Conservation (phyloP, 805 yeast genomes). For the Sungouiella blattae region DNA sequence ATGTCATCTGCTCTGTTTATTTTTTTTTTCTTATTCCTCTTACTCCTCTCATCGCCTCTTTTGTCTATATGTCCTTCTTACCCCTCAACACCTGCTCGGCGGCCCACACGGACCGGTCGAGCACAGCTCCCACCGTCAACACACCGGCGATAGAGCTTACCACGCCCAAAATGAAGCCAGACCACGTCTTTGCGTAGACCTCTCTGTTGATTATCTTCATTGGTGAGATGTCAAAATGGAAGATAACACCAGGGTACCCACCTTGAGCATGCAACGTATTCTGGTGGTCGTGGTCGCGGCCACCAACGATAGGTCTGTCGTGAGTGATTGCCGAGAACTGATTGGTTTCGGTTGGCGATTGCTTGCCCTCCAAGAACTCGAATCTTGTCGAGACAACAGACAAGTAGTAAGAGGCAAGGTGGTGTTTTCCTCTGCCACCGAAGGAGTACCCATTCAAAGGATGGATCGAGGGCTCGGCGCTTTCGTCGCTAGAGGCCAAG, state of each 20-base stretch:
- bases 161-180: conserved; percentile 76
- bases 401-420: conserved; percentile 71
- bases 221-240: conserved; percentile 89
- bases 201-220: conserved; percentile 86
- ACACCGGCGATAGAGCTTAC: conserved; percentile 92
- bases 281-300: conserved; percentile 87
- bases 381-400: conserved; percentile 89
- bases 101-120: conserved; percentile 85
- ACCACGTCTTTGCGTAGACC: conserved; percentile 69
- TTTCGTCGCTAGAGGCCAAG: conserved; percentile 17
- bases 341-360: conserved; percentile 63
- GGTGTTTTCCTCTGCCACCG: conserved; percentile 47
- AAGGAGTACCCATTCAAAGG: conserved; percentile 62
- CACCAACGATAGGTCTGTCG: conserved; percentile 81
- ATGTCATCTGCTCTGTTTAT: too few species aligned
- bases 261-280: conserved; percentile 78
- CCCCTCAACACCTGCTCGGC: conserved; percentile 75
- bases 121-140: conserved; percentile 82
- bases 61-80: conserved; percentile 51
- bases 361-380: conserved; percentile 56
- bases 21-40: too few species aligned
- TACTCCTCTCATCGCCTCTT: too few species aligned
- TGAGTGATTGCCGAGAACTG: conserved; percentile 89
- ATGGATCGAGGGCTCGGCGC: conserved; percentile 44
- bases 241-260: conserved; percentile 86